These are phyloP conservation scores for Lactifluus rugatus DNA, from an alignment of 768 basidiomycete genomes.

Conservation along the genomic window DNA sequence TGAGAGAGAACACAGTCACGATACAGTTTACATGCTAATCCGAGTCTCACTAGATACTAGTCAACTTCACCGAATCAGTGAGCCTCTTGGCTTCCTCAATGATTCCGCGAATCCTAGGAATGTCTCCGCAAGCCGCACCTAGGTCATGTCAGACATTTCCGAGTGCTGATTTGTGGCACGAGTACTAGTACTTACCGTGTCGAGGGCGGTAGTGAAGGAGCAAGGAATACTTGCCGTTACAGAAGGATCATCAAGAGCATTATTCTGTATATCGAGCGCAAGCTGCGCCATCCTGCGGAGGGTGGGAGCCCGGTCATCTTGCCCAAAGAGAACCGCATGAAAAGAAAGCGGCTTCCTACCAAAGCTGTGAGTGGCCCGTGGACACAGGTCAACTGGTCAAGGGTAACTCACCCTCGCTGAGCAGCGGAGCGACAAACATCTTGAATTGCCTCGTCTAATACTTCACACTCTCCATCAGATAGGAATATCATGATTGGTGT, in stretches of 20 bases:
- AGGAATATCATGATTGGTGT: slow-evolving; percentile 44
- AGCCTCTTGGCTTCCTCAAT: slow-evolving; percentile 45
- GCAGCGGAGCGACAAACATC: slow-evolving; percentile 35
- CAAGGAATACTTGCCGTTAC: slow-evolving; percentile 28
- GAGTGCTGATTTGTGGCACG: neutral
- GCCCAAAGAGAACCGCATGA: slow-evolving; percentile 50
- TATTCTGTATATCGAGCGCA: slow-evolving; percentile 39
- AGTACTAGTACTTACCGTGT: slow-evolving; percentile 35
- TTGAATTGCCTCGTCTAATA: slow-evolving; percentile 31
- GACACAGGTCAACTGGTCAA: neutral
- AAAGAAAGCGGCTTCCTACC: slow-evolving; percentile 46
- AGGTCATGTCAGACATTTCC: neutral
- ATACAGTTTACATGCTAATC: too few relatives aligned
- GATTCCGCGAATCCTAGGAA: slow-evolving; percentile 52
- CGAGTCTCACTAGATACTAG: too few relatives aligned
- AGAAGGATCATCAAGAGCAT: slow-evolving; percentile 33
- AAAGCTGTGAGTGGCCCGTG: neutral
- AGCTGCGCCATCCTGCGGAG: slow-evolving; percentile 44
- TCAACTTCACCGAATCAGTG: slow-evolving; percentile 30
- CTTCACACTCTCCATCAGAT: slow-evolving; percentile 43
- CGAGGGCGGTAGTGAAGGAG: slow-evolving; percentile 40
- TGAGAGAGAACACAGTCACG: too few relatives aligned
- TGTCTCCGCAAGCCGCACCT: slow-evolving; percentile 48
- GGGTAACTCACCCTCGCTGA: slow-evolving; percentile 32
- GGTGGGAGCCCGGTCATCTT: slow-evolving; percentile 19